phyloP scores from a whole-genome alignment of 1,284 basidiomycete genomes.

The Flammula alnicola region DNA sequence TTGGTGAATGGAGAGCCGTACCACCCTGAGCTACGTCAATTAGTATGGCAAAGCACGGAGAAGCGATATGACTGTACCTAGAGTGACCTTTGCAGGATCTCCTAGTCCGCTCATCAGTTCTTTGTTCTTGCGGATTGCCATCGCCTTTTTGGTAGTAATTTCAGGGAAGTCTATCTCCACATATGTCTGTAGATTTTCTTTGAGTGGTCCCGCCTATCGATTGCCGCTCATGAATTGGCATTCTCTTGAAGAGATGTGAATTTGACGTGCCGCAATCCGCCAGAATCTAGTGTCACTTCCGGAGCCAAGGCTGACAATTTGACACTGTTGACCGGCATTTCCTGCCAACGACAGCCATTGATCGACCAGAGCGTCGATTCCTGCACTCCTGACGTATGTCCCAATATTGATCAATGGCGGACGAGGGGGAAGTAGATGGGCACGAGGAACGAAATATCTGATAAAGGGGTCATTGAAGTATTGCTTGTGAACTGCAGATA shows the following conservation, averaged over 20 bases:
- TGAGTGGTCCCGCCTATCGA: constrained; percentile 56
- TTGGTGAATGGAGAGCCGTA: constrained; percentile 60
- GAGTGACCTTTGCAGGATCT: constrained; percentile 41
- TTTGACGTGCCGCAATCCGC: constrained; percentile 76
- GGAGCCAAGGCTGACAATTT: constrained; percentile 90
- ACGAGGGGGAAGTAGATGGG: constrained; percentile 64
- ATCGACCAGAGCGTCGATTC: constrained; percentile 81
- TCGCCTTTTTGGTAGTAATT: constrained; percentile 82
- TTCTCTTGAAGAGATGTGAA: constrained; percentile 16
- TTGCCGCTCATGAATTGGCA: constrained; percentile 20
- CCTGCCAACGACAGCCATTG: constrained; percentile 62
- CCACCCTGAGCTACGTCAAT: constrained; percentile 66
- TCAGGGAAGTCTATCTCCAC: constrained; percentile 92
- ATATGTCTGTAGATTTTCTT: constrained; percentile 61
- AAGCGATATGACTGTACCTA: constrained; percentile 40
- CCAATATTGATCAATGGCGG: constrained; percentile 95
- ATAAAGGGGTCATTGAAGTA: constrained; percentile 82
- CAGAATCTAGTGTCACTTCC: constrained; percentile 95
- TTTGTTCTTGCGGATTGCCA: constrained; percentile 76
- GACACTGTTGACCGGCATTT: constrained; percentile 51
- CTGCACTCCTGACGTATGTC: constrained; percentile 84
- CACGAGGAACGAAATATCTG: constrained; percentile 62
- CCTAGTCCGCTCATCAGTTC: constrained; percentile 64
- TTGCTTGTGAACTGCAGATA: constrained; percentile 78
- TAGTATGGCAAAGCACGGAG: background rate